A percentile compares a stretch with the other conserved stretches of the same genome.
phyloP scores from a whole-genome alignment of 768 basidiomycete species.

The Macrolepiota albuminosa region DNA sequence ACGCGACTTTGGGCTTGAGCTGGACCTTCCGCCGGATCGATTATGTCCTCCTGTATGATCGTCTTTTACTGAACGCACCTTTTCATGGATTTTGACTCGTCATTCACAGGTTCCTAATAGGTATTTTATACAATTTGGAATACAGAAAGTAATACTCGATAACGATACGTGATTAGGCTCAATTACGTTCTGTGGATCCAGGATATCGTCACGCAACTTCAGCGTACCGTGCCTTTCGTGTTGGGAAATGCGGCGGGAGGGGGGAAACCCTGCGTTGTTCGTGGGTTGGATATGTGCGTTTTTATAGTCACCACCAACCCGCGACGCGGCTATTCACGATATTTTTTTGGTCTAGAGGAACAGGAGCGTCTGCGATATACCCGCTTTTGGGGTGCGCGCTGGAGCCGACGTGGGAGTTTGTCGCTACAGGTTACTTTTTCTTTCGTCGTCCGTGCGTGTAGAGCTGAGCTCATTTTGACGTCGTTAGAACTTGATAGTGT shows the following conservation, averaged over 20 bases:
- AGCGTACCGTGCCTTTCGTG: slow-evolving; percentile 10
- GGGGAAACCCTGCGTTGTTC: slow-evolving; percentile 21
- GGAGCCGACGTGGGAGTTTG: slow-evolving; percentile 50
- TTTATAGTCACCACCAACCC: too few species aligned
- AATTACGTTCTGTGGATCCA: slow-evolving; percentile 89
- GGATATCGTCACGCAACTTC: slow-evolving; percentile 48
- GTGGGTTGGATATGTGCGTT: slow-evolving; percentile 71
- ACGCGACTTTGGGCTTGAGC: slow-evolving; percentile 63
- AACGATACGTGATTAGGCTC: slow-evolving; percentile 39
- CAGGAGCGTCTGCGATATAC: slow-evolving; percentile 89
- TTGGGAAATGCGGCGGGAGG: neutral
- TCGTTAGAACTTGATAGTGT: slow-evolving; percentile 61
- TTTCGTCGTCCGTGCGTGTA: neutral
- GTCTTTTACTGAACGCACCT: neutral
- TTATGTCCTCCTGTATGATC: slow-evolving; percentile 77
- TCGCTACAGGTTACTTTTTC: slow-evolving; percentile 56
- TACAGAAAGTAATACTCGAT: neutral
- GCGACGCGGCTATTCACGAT: neutral
- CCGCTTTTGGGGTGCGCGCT: slow-evolving; percentile 66
- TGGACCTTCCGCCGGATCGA: slow-evolving; percentile 63
- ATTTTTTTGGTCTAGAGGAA: slow-evolving; percentile 47
- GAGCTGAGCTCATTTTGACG: neutral
- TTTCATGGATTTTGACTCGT: neutral
- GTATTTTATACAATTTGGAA: slow-evolving; percentile 24
- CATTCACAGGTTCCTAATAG: slow-evolving; percentile 63